Percentiles rank a stretch among this genome's conserved stretches.
These are phyloP conservation scores for Saururus chinensis DNA, from an alignment of 164 flowering plant species.

Conservation along the genomic window DNA sequence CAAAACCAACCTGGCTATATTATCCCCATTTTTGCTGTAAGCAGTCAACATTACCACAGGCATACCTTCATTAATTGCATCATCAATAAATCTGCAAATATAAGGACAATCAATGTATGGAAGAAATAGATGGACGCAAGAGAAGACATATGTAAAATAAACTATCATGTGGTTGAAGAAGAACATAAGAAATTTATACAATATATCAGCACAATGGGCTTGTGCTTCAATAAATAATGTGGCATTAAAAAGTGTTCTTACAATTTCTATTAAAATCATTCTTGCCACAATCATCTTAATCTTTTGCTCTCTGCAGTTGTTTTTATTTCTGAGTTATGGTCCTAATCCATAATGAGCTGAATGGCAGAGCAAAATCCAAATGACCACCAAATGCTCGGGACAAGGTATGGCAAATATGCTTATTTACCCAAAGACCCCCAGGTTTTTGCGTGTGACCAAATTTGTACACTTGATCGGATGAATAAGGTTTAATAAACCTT, in stretches of 20 bases:
- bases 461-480: background rate
- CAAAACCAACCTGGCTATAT: conserved; percentile 52
- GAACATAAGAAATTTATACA: too few relatives aligned
- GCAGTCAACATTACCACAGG: conserved; percentile 61
- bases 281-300: background rate
- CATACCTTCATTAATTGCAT: conserved; percentile 52
- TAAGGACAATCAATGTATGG: background rate
- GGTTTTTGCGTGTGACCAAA: too few relatives aligned
- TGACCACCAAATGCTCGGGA: too few relatives aligned
- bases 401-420: too few relatives aligned
- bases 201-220: background rate
- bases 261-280: background rate
- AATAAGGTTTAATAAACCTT: background rate
- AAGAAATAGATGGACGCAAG: background rate
- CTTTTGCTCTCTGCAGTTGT: background rate
- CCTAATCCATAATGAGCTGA: too few relatives aligned
- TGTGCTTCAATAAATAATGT: background rate
- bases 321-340: too few relatives aligned
- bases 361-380: too few relatives aligned
- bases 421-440: too few relatives aligned
- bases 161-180: background rate
- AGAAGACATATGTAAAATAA: background rate
- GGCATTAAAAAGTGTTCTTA: background rate
- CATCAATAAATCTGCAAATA: conserved; percentile 68
- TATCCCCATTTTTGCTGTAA: conserved; percentile 59